phyloP scores from a whole-genome alignment of 176 grass and related monocot genomes.

The Hsuehochloa calcarea region DNA sequence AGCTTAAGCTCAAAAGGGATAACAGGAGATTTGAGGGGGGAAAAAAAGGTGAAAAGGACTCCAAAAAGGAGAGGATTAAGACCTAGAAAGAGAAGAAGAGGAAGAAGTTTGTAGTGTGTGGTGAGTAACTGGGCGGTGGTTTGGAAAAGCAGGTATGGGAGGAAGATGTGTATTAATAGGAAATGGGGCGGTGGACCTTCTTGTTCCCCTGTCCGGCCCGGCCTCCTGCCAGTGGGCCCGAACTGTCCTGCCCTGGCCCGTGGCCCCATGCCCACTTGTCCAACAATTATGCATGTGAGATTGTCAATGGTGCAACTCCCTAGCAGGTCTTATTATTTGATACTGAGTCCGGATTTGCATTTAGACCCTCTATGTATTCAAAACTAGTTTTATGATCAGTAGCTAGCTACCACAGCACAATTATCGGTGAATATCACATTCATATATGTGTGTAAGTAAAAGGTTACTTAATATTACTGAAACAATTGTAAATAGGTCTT shows the following conservation, averaged over 20 bases:
- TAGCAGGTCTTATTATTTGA: too few species aligned
- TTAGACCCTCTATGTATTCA: too few species aligned
- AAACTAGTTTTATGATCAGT: too few species aligned
- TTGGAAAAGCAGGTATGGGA: background rate
- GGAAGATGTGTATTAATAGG: constrained; percentile 19
- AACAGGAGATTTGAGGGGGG: background rate
- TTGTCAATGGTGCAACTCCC: background rate
- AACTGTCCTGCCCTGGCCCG: background rate
- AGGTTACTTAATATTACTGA: too few species aligned
- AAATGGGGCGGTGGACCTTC: background rate
- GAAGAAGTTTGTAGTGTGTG: background rate
- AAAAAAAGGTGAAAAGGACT: constrained; percentile 9
- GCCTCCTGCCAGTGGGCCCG: background rate
- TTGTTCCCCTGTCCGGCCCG: background rate
- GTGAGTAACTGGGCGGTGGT: background rate
- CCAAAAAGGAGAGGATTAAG: background rate
- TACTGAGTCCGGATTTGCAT: too few species aligned
- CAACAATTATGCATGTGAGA: background rate
- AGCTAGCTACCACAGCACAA: too few species aligned
- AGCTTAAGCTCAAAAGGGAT: background rate
- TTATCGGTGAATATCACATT: too few species aligned
- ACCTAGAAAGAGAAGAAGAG: background rate
- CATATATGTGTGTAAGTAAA: too few species aligned
- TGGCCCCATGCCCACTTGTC: background rate
- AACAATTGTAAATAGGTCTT: too few species aligned